These are phyloP conservation scores for Pythium monospermum DNA, from an alignment of 352 stramenopile genomes.

Conservation along the genomic window DNA sequence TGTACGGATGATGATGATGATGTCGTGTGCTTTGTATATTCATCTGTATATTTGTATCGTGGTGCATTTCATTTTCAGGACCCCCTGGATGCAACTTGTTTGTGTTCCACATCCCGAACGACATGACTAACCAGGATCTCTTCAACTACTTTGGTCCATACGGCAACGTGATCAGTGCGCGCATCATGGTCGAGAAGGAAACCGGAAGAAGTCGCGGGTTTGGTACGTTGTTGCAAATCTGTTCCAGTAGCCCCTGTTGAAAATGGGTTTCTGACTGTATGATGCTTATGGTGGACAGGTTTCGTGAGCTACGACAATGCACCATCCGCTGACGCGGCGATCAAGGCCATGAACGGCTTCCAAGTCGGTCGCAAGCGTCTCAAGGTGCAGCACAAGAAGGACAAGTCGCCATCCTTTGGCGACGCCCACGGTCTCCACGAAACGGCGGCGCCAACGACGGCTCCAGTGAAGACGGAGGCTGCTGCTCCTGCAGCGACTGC, in stretches of 20 bases:
- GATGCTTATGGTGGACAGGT: slow-evolving; percentile 34
- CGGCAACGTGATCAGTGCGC: slow-evolving; percentile 94
- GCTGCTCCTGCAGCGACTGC: slow-evolving; percentile 38
- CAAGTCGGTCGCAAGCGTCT: slow-evolving; percentile 95
- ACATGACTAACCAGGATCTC: slow-evolving; percentile 96
- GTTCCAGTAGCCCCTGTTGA: no score
- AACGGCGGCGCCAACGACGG: no score
- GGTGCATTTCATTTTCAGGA: slow-evolving; percentile 46
- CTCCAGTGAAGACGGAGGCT: no score
- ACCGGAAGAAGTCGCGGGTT: slow-evolving; percentile 93
- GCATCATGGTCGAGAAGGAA: slow-evolving; percentile 97
- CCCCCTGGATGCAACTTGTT: slow-evolving; percentile 96
- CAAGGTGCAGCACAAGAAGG: slow-evolving; percentile 95
- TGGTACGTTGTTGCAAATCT: slow-evolving; percentile 43
- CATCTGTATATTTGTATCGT: slow-evolving; percentile 32
- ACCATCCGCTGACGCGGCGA: slow-evolving; percentile 89
- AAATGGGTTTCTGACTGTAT: background rate
- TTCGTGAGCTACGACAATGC: slow-evolving; percentile 96
- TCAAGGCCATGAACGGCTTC: slow-evolving; percentile 95
- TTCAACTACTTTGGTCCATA: slow-evolving; percentile 95
- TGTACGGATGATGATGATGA: slow-evolving; percentile 20
- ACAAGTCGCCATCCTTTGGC: slow-evolving; percentile 75
- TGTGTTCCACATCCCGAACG: slow-evolving; percentile 98
- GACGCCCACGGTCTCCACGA: slow-evolving; percentile 57
- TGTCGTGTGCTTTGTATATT: slow-evolving; percentile 20